These are phyloP conservation scores for Suillus bovinus DNA, from an alignment of 768 basidiomycete species.

Conservation along the genomic window DNA sequence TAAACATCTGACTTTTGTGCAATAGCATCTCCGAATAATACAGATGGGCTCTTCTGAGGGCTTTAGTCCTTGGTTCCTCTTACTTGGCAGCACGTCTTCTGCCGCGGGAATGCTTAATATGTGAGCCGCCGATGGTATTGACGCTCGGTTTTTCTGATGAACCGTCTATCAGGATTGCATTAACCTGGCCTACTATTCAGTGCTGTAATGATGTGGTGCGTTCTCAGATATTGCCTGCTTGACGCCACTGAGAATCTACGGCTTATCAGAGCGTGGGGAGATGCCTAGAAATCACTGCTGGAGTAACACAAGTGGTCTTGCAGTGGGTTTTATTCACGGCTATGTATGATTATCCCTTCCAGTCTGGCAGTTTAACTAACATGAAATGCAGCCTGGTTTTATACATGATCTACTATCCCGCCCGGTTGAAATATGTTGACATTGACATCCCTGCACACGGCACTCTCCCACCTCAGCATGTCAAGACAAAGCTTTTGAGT, in stretches of 20 bases:
- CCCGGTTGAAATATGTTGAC: conserved; percentile 70
- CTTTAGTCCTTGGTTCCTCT: conserved; percentile 87
- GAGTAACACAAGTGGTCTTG: conserved; percentile 75
- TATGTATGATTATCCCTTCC: conserved; percentile 58
- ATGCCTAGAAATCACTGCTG: conserved; percentile 81
- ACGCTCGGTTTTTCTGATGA: background rate
- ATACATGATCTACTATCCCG: conserved; percentile 91
- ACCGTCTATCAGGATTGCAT: conserved; percentile 58
- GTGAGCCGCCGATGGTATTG: conserved; percentile 36
- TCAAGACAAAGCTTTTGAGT: conserved; percentile 53
- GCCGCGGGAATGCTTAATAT: conserved; percentile 86
- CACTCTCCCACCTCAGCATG: conserved; percentile 38
- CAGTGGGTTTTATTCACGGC: conserved; percentile 86
- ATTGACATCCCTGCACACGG: conserved; percentile 44
- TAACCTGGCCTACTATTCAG: conserved; percentile 80
- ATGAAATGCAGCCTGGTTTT: conserved; percentile 67
- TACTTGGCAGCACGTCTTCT: conserved; percentile 84
- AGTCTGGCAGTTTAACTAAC: background rate
- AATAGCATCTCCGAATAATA: conserved; percentile 80
- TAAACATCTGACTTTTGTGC: background rate
- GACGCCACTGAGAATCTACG: background rate
- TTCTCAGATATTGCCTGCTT: conserved; percentile 12
- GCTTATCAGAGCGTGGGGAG: conserved; percentile 55
- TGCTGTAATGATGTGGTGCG: conserved; percentile 82
- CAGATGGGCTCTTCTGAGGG: conserved; percentile 78